Base-by-base conservation (phyloP, 352 stramenopile genomes). In the Phytophthora syringae region DNA sequence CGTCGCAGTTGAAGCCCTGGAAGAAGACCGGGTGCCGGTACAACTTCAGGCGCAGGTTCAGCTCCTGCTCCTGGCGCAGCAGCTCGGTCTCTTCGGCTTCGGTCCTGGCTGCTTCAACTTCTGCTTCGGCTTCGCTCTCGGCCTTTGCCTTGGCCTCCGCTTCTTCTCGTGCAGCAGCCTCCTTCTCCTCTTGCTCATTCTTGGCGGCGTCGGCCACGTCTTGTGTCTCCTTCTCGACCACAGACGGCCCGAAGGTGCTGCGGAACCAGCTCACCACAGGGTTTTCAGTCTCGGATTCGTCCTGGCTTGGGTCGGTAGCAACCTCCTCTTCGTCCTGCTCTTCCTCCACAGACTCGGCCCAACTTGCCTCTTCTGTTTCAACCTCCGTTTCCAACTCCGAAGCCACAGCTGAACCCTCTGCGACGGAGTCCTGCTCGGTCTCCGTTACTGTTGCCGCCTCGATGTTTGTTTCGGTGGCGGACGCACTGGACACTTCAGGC, bases 1-100 rank as follows among this genome's bases (percentile, higher is more conserved):
- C 51, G 47, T 65, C 45, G 52, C 70, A 79, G 43, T 64, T 67
- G 47, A 79, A 77, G 1, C 28, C 30, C 45, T 74, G 64, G 36
- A 80, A 80, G 53, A 77, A 80, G 5, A 80, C 55, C 0, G 72
- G 72, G 48, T 72, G 62, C 11, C 64, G 54, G 52, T 80, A 80
- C 1, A 11, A 54, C 39, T 57, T 57, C 36, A 78, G 47, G 10
- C 70, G 66, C 49, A 60, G 32, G 36, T 77, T 63, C 40, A 74
- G 37, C 44, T 76, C 62, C 49, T 77, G 37, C 53, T 78, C 50
- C 20, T 60, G 55, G 28, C 49, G 65, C 13, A 70, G 42, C 2
- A 74, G 42, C 28, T 76, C 45, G 16, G 52, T 47, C 24, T 74
- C 39, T 3, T 43, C 43, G 18, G 60, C 51, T 66, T 65, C 58